phyloP scores from a whole-genome alignment of 805 yeast species.

The Monosporozyma servazzii region DNA sequence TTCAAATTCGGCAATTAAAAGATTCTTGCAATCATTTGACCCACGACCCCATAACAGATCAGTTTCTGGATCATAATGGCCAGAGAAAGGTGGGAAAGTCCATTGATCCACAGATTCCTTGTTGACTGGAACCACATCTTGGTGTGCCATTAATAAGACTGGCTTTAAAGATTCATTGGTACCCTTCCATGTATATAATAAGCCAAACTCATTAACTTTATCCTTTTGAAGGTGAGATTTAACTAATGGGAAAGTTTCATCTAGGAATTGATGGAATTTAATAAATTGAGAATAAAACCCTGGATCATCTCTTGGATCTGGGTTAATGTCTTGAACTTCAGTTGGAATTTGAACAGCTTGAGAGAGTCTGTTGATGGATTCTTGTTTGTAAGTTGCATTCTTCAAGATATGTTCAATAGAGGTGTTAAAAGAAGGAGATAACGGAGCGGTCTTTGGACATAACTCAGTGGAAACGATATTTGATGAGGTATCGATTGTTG shows the following conservation, averaged over 20 bases:
- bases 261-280: conserved; percentile 45
- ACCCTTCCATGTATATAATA: conserved; percentile 61
- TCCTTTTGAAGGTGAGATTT: conserved; percentile 40
- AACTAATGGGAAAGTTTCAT: conserved; percentile 47
- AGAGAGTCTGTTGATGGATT: conserved; percentile 37
- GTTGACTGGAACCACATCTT: conserved; percentile 77
- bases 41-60: conserved; percentile 69
- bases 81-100: conserved; percentile 60
- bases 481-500: neutral
- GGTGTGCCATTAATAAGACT: conserved; percentile 65
- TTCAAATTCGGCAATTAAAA: conserved; percentile 57
- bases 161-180: conserved; percentile 47
- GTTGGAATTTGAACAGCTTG: conserved; percentile 62
- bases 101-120: conserved; percentile 48
- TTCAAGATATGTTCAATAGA: conserved; percentile 21
- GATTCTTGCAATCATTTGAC: conserved; percentile 62
- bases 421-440: conserved; percentile 18
- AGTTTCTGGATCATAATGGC: conserved; percentile 51
- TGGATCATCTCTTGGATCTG: conserved; percentile 25
- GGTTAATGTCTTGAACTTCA: conserved; percentile 46
- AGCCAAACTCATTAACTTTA: conserved; percentile 53
- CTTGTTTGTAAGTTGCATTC: conserved; percentile 31
- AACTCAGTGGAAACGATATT: neutral
- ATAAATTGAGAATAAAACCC: conserved; percentile 36
- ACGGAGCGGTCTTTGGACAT: conserved; percentile 17